These are phyloP conservation scores for Apiotrichum domesticum DNA, from an alignment of 1,284 basidiomycete genomes.

Conservation along the genomic window DNA sequence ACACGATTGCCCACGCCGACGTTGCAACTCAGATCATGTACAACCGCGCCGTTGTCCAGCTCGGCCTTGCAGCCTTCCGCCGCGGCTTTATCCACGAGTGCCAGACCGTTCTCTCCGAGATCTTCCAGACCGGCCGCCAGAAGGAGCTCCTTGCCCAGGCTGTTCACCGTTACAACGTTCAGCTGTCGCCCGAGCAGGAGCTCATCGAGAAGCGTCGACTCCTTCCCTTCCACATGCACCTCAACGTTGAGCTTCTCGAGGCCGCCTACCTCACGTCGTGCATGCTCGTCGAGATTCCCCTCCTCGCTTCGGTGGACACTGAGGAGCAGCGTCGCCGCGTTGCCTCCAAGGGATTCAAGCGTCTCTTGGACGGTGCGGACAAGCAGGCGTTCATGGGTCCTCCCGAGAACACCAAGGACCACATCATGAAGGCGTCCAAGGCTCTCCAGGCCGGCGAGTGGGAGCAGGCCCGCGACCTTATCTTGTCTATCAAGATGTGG, in stretches of 20 bases:
- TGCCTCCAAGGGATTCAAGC: constrained; percentile 91
- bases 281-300: constrained; percentile 96
- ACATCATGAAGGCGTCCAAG: constrained; percentile 99
- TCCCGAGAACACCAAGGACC: constrained; percentile 95
- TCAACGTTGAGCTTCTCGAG: constrained; percentile 96
- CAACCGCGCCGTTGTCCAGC: constrained; percentile 95
- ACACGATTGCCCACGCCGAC: constrained; percentile 90
- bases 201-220: constrained; percentile 92
- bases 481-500: constrained; percentile 98
- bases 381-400: constrained; percentile 97
- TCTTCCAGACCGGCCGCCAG: constrained; percentile 90
- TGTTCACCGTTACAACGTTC: constrained; percentile 77
- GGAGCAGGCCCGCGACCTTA: constrained; percentile 87
- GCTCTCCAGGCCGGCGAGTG: constrained; percentile 95
- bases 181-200: constrained; percentile 87
- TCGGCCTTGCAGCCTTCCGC: constrained; percentile 95
- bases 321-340: constrained; percentile 87
- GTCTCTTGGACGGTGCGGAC: constrained; percentile 93
- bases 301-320: constrained; percentile 87
- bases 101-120: constrained; percentile 87
- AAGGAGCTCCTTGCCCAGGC: constrained; percentile 98
- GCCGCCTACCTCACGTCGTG: constrained; percentile 96
- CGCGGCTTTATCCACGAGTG: constrained; percentile 90
- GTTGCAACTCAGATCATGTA: constrained; percentile 97
- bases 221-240: constrained; percentile 99